Conservation (phyloP, 305 asterid species). For the Andrographis paniculata region DNA sequence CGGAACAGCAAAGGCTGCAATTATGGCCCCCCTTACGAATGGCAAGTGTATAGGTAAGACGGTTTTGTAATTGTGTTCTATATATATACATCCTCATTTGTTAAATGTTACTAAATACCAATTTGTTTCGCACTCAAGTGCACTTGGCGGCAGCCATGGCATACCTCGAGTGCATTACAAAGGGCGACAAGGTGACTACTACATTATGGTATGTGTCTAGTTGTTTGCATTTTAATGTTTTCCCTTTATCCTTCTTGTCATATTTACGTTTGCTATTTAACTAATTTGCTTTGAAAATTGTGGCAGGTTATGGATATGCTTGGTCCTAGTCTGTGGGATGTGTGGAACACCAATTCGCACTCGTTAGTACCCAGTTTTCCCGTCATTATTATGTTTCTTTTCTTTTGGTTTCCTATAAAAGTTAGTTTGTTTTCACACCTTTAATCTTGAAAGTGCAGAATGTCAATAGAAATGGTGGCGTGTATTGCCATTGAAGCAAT, state of each 20-base stretch:
- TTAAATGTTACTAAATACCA: not conserved
- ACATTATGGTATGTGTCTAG: slow-evolving; percentile 37
- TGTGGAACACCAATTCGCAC: slow-evolving; percentile 48
- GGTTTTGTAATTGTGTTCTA: not conserved
- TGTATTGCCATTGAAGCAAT: slow-evolving; percentile 66
- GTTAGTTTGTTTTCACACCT: not conserved
- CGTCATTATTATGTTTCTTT: not conserved
- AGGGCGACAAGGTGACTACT: slow-evolving; percentile 49
- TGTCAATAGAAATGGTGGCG: slow-evolving; percentile 64
- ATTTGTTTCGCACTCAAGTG: slow-evolving; percentile 21
- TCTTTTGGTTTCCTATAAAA: not conserved
- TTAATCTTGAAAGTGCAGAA: slow-evolving; percentile 21
- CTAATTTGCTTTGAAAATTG: slow-evolving; percentile 8
- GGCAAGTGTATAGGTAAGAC: slow-evolving; percentile 59
- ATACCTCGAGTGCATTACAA: slow-evolving; percentile 55
- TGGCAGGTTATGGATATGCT: slow-evolving; percentile 70
- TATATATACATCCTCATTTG: too few species aligned
- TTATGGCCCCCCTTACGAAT: slow-evolving; percentile 50
- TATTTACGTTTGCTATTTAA: too few species aligned
- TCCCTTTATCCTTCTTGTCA: not conserved
- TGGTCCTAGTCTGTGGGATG: slow-evolving; percentile 69
- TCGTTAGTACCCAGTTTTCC: slow-evolving; percentile 27
- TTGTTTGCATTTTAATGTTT: not conserved
- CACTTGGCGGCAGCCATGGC: slow-evolving; percentile 65
- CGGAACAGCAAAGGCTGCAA: slow-evolving; percentile 55